phyloP scores from a whole-genome alignment of 208 protist genomes.

The Borovskyia barvae region DNA sequence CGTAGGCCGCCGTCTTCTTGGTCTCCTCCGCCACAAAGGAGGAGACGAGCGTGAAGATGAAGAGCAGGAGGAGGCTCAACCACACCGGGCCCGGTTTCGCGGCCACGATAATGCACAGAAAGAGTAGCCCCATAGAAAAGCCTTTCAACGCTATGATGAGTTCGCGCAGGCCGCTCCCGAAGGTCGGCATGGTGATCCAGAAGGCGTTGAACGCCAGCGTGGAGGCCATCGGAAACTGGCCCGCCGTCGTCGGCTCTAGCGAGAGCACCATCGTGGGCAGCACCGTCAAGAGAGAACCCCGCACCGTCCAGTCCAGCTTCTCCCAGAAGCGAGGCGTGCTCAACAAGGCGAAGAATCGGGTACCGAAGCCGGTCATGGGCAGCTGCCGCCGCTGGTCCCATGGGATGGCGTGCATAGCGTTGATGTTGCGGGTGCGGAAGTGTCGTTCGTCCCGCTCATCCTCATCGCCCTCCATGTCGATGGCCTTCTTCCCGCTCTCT shows the following conservation, averaged over 20 bases:
- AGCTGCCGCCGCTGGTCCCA: constrained; percentile 83
- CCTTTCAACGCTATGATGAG: constrained; percentile 80
- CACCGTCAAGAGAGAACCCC: constrained; percentile 80
- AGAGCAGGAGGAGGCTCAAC: constrained; percentile 72
- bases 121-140: constrained; percentile 65
- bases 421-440: constrained; percentile 54
- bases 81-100: constrained; percentile 51
- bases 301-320: constrained; percentile 87
- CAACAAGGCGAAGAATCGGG: constrained; percentile 72
- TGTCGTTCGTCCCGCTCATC: constrained; percentile 76
- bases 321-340: constrained; percentile 88
- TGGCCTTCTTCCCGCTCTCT: constrained; percentile 16
- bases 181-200: constrained; percentile 89
- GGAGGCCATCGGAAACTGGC: constrained; percentile 72
- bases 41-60: constrained; percentile 71
- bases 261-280: constrained; percentile 86
- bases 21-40: constrained; percentile 84
- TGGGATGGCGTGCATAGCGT: constrained; percentile 85
- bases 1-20: constrained; percentile 89
- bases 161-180: constrained; percentile 78
- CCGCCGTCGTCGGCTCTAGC: constrained; percentile 65
- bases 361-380: constrained; percentile 82
- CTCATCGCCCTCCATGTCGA: constrained; percentile 40
- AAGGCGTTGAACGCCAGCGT: constrained; percentile 83
- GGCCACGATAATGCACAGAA: constrained; percentile 66